phyloP scores from a whole-genome alignment of 805 yeast genomes.

The Teunomyces stri region DNA sequence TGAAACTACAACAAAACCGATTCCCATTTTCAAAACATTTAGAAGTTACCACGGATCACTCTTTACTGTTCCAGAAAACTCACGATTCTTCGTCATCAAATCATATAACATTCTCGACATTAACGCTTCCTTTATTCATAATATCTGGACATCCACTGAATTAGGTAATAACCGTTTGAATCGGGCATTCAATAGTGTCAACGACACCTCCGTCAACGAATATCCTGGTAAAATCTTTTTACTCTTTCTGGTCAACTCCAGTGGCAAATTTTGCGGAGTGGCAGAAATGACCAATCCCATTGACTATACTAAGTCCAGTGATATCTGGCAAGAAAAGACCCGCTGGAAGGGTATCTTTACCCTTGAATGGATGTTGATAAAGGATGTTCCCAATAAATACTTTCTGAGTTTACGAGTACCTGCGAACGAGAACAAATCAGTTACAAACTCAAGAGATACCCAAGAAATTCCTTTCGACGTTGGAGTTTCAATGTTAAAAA shows the following conservation, averaged over 20 bases:
- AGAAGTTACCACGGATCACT: slow-evolving; percentile 14
- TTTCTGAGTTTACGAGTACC: slow-evolving; percentile 47
- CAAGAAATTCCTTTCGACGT: slow-evolving; percentile 53
- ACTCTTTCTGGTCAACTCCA: slow-evolving; percentile 57
- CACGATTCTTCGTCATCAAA: slow-evolving; percentile 52
- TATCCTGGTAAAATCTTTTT: slow-evolving; percentile 38
- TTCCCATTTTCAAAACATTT: slow-evolving; percentile 5
- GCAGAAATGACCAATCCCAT: slow-evolving; percentile 48
- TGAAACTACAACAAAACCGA: not conserved
- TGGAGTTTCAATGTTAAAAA: slow-evolving; percentile 47
- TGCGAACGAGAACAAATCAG: slow-evolving; percentile 48
- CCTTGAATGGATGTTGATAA: slow-evolving; percentile 51
- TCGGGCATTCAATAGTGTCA: slow-evolving; percentile 35
- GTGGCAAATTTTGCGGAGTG: slow-evolving; percentile 58
- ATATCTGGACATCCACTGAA: slow-evolving; percentile 60
- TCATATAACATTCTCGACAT: slow-evolving; percentile 51
- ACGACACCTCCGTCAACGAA: slow-evolving; percentile 13
- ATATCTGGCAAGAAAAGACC: slow-evolving; percentile 46
- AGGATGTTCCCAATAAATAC: slow-evolving; percentile 48
- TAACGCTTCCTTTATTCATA: slow-evolving; percentile 45
- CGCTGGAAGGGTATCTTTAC: slow-evolving; percentile 54
- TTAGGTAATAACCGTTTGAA: slow-evolving; percentile 53
- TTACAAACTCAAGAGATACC: slow-evolving; percentile 60
- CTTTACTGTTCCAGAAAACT: slow-evolving; percentile 17
- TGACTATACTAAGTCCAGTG: slow-evolving; percentile 36